A percentile compares a stretch with the other conserved stretches of the same genome.
Evolutionary conservation across 805 yeast genomes (phyloP).

Genomic region (Clavispora asparagi): DNA sequence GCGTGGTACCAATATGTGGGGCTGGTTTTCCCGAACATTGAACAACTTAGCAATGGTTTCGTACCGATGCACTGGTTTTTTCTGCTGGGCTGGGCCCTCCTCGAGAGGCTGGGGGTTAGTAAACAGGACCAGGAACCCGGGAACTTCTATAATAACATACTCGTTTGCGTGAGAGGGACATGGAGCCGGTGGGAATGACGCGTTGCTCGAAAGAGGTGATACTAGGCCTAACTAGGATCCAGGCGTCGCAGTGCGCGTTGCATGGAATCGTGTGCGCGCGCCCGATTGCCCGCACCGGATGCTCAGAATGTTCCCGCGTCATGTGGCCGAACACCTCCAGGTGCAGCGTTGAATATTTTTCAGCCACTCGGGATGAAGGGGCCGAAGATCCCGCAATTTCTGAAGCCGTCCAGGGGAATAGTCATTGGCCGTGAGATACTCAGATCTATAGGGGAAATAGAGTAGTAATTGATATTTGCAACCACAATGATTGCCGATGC

Average conservation of each 20-base stretch:
- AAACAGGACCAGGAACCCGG: neutral
- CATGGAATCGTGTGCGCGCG: neutral
- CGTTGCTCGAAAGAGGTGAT: neutral
- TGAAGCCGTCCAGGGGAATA: too few relatives aligned
- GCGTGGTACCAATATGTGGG: slow-evolving; percentile 20
- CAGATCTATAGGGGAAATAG: too few relatives aligned
- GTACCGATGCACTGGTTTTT: slow-evolving; percentile 16
- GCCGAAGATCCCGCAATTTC: too few relatives aligned
- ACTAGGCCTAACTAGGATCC: neutral
- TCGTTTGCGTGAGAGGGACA: slow-evolving; percentile 23
- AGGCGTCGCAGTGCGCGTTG: neutral
- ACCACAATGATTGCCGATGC: too few relatives aligned
- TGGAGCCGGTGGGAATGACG: slow-evolving; percentile 1
- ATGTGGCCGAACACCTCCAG: too few relatives aligned
- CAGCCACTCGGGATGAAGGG: too few relatives aligned
- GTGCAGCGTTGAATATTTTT: too few relatives aligned
- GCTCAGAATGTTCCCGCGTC: neutral
- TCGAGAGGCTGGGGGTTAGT: slow-evolving; percentile 16
- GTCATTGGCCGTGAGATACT: too few relatives aligned
- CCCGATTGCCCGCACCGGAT: too few relatives aligned
- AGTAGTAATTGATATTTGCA: too few relatives aligned
- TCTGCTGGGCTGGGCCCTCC: slow-evolving; percentile 8
- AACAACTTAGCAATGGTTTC: slow-evolving; percentile 20
- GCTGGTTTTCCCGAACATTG: slow-evolving; percentile 15
- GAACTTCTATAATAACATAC: slow-evolving; percentile 13